These are phyloP conservation scores for Colletotrichum tofieldiae DNA, from an alignment of 2,329 filamentous ascomycete species.

Conservation along the genomic window DNA sequence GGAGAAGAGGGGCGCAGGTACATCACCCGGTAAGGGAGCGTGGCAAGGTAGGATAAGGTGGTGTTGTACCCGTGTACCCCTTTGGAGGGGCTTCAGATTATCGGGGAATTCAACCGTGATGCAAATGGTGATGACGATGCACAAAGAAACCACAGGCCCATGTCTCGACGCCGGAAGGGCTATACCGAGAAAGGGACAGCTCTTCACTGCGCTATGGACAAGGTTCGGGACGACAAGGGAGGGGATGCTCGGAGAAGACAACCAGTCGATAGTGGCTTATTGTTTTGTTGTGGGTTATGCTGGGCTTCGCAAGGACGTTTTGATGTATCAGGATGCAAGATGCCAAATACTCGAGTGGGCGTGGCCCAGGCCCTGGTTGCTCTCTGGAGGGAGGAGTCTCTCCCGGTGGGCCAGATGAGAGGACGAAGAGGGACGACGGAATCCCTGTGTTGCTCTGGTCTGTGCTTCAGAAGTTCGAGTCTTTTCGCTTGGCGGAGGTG, in stretches of 20 bases:
- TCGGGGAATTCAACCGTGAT: slow-evolving; percentile 27
- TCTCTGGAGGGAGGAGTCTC: neutral
- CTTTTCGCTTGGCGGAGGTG: slow-evolving; percentile 29
- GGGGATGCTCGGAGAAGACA: slow-evolving; percentile 1
- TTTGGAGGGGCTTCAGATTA: slow-evolving; percentile 12
- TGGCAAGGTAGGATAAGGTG: slow-evolving; percentile 12
- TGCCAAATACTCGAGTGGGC: slow-evolving; percentile 28
- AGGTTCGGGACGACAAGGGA: neutral
- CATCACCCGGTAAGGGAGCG: neutral
- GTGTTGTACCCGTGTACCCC: slow-evolving; percentile 9
- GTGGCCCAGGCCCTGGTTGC: slow-evolving; percentile 12
- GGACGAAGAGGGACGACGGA: slow-evolving; percentile 1
- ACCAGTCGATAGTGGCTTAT: neutral
- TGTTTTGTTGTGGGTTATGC: slow-evolving; percentile 2
- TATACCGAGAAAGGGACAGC: slow-evolving; percentile 13
- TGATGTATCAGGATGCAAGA: slow-evolving; percentile 32
- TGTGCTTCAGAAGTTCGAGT: slow-evolving; percentile 33
- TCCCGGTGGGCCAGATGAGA: neutral
- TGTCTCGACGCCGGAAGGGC: slow-evolving; percentile 14
- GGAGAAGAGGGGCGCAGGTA: neutral
- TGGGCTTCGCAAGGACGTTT: slow-evolving; percentile 4
- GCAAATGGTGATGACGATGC: slow-evolving; percentile 14
- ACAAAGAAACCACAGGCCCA: slow-evolving; percentile 15
- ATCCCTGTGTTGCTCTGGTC: slow-evolving; percentile 42
- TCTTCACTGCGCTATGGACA: neutral